These are phyloP conservation scores for Boletus rubescentipes DNA, from an alignment of 768 basidiomycete genomes.

Conservation along the genomic window DNA sequence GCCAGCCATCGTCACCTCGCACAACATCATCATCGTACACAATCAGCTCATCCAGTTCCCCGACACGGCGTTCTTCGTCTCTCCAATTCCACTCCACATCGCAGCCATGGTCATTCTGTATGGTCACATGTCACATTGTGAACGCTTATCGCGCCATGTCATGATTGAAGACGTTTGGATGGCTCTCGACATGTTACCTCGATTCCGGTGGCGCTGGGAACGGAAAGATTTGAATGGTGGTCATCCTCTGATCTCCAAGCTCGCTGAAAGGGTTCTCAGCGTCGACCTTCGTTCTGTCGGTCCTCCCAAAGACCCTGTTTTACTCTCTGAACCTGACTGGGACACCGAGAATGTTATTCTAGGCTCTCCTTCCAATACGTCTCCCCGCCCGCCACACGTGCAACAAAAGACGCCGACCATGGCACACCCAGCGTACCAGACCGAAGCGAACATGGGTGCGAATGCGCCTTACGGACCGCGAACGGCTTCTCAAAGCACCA, in stretches of 20 bases:
- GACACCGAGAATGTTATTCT: conserved; percentile 38
- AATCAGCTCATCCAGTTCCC: conserved; percentile 82
- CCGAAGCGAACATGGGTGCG: conserved; percentile 26
- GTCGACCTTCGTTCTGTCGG: conserved; percentile 63
- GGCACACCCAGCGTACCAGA: conserved; percentile 34
- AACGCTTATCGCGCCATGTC: conserved; percentile 58
- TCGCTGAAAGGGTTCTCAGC: conserved; percentile 78
- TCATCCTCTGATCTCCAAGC: conserved; percentile 80
- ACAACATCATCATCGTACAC: conserved; percentile 85
- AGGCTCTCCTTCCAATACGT: conserved; percentile 23
- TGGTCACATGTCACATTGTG: conserved; percentile 79
- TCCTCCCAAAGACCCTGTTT: conserved; percentile 38
- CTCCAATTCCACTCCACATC: conserved; percentile 85
- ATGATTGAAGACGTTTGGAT: conserved; percentile 84
- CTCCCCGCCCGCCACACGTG: conserved; percentile 28
- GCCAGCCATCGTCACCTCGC: conserved; percentile 78
- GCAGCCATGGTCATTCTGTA: conserved; percentile 90
- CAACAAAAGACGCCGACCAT: conserved; percentile 38
- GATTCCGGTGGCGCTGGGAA: conserved; percentile 92
- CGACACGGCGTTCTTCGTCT: conserved; percentile 85
- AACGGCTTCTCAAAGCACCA: conserved; percentile 26
- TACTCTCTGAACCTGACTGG: conserved; percentile 47
- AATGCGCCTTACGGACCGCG: conserved; percentile 31
- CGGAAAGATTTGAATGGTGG: conserved; percentile 77
- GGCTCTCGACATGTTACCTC: conserved; percentile 84